phyloP scores from a whole-genome alignment of 768 basidiomycete genomes.

The Fibroporia radiculosa region DNA sequence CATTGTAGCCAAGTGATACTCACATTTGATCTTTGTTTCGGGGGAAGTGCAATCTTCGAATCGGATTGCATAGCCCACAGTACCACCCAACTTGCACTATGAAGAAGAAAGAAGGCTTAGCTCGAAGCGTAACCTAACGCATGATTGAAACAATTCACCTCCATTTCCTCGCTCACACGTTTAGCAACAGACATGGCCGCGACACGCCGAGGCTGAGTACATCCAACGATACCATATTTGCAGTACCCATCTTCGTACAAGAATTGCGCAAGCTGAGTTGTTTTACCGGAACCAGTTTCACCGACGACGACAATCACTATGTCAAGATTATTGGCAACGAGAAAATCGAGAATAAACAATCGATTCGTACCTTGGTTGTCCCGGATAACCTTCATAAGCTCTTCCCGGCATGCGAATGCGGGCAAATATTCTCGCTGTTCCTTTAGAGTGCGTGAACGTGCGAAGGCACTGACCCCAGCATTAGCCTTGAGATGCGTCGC shows the following conservation, averaged over 20 bases:
- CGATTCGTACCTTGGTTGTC: slow-evolving; percentile 80
- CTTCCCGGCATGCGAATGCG: slow-evolving; percentile 95
- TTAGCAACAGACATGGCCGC: slow-evolving; percentile 99
- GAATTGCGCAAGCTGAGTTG: slow-evolving; percentile 93
- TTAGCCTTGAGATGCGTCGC: slow-evolving; percentile 85
- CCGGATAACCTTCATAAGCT: slow-evolving; percentile 77
- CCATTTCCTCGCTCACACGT: slow-evolving; percentile 99
- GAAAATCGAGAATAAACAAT: not conserved
- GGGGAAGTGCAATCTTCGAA: slow-evolving; percentile 96
- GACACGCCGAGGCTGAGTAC: slow-evolving; percentile 97
- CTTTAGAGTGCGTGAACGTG: slow-evolving; percentile 75
- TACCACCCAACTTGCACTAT: slow-evolving; percentile 81
- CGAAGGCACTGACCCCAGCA: slow-evolving; percentile 73
- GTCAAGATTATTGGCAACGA: not conserved
- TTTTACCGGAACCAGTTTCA: slow-evolving; percentile 99
- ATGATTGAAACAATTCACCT: slow-evolving; percentile 44
- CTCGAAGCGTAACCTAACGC: not conserved
- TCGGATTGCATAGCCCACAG: slow-evolving; percentile 95
- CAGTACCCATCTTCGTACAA: slow-evolving; percentile 97
- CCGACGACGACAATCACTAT: slow-evolving; percentile 91
- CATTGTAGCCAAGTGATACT: slow-evolving; percentile 25
- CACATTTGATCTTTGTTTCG: slow-evolving; percentile 96
- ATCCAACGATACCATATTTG: slow-evolving; percentile 82
- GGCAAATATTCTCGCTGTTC: slow-evolving; percentile 96
- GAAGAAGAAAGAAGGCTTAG: slow-evolving; percentile 5